These are phyloP conservation scores for Kwoniella mangroviensis DNA, from an alignment of 768 basidiomycete genomes.

Conservation along the genomic window DNA sequence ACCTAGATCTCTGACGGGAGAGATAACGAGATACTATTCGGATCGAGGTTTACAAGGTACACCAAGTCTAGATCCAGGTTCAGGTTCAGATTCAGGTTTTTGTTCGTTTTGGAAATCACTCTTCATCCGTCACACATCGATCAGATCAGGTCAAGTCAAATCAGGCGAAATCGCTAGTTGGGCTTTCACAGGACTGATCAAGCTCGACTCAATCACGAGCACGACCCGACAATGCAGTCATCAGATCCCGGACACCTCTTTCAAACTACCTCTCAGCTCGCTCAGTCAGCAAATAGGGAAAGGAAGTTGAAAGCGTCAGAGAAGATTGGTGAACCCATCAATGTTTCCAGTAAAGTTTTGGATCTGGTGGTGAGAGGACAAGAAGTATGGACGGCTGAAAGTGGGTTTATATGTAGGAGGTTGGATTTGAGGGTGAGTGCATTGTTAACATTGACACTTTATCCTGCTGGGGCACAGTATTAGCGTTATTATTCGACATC, in stretches of 20 bases:
- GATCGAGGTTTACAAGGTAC: too few relatives aligned
- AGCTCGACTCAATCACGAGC: too few relatives aligned
- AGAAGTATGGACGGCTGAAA: slow-evolving; percentile 86
- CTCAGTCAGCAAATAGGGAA: slow-evolving; percentile 65
- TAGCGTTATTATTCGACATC: too few relatives aligned
- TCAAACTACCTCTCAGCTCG: slow-evolving; percentile 73
- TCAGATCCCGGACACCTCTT: slow-evolving; percentile 65
- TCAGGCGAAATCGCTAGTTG: too few relatives aligned
- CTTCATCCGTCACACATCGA: too few relatives aligned
- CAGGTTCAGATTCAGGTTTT: too few relatives aligned
- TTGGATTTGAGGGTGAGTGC: slow-evolving; percentile 73
- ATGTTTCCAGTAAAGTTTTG: slow-evolving; percentile 74
- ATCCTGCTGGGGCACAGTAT: neutral
- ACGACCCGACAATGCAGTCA: slow-evolving; percentile 57
- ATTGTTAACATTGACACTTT: slow-evolving; percentile 9
- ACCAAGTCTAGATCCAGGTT: too few relatives aligned
- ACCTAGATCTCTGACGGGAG: neutral
- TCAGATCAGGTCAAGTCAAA: too few relatives aligned
- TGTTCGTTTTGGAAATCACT: too few relatives aligned
- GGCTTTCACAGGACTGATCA: too few relatives aligned
- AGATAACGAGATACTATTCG: neutral
- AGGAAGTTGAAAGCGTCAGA: slow-evolving; percentile 72
- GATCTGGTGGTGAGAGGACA: slow-evolving; percentile 69
- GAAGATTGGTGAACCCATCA: slow-evolving; percentile 76
- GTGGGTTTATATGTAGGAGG: slow-evolving; percentile 73